Percentiles rank a stretch among this genome's conserved stretches.
Conservation (phyloP, 2,329 filamentous ascomycete genomes). For the Diaporthe capsici region DNA sequence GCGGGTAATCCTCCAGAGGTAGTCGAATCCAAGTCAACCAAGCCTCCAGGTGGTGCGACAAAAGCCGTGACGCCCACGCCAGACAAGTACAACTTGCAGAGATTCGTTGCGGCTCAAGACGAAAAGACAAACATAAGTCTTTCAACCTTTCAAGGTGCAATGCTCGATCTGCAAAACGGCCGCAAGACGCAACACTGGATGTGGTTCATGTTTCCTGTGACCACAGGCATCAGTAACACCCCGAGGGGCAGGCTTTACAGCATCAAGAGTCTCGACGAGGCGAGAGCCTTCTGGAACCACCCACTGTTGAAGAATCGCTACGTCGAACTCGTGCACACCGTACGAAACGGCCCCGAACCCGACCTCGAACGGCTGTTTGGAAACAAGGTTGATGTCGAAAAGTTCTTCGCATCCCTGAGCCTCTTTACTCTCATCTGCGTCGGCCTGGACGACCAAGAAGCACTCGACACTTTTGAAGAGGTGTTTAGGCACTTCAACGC, state of each 20-base stretch:
- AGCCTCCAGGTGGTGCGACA: neutral
- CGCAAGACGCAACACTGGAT: neutral
- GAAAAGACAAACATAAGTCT: neutral
- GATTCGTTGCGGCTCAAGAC: neutral
- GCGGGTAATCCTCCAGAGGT: neutral
- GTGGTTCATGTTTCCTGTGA: constrained; percentile 5
- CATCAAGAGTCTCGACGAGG: neutral
- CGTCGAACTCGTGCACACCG: neutral
- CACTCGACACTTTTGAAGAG: neutral
- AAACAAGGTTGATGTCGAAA: neutral
- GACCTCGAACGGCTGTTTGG: neutral
- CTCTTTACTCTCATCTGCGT: neutral
- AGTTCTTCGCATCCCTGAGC: neutral
- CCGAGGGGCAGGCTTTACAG: neutral
- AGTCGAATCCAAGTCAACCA: neutral
- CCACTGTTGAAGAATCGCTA: neutral
- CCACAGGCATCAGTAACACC: no score
- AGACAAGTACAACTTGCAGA: neutral
- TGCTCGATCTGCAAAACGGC: neutral
- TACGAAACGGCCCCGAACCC: neutral
- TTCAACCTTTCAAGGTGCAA: no score
- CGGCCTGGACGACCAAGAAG: neutral
- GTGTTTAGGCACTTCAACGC: neutral
- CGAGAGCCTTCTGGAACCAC: neutral
- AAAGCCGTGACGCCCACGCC: neutral